These are phyloP conservation scores for Wilcoxina mikolae DNA, from an alignment of 495 filamentous ascomycete genomes.

Conservation along the genomic window DNA sequence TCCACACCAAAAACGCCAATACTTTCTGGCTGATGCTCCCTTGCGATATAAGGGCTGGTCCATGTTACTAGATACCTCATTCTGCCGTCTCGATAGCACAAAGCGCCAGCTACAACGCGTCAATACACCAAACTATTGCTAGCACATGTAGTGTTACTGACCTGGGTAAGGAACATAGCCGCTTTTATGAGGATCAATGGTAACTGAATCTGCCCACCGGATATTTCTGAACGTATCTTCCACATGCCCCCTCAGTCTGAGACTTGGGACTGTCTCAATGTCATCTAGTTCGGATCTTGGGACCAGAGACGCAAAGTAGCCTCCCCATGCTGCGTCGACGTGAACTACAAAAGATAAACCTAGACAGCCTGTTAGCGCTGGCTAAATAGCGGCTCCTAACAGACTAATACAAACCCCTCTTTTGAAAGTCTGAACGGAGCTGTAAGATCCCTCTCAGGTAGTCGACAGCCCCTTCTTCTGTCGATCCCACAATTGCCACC, in stretches of 20 bases:
- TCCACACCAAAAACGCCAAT: constrained; percentile 38
- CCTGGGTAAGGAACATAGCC: constrained; percentile 37
- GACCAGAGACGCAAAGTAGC: constrained; percentile 37
- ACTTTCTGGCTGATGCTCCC: constrained; percentile 22
- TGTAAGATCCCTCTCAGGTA: constrained; percentile 30
- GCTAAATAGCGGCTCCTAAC: no score
- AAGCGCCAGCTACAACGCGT: constrained; percentile 27
- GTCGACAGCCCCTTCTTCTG: constrained; percentile 17
- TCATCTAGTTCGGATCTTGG: constrained; percentile 4
- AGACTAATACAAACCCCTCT: constrained; percentile 25
- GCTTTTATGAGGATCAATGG: constrained; percentile 38
- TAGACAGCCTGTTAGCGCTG: constrained; percentile 31
- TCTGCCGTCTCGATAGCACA: constrained; percentile 35
- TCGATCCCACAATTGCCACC: constrained; percentile 14
- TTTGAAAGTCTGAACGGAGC: constrained; percentile 31
- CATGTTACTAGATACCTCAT: constrained; percentile 37
- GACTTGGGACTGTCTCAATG: neutral
- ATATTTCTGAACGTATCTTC: neutral
- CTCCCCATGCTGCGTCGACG: constrained; percentile 37
- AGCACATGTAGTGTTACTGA: neutral
- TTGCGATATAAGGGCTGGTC: constrained; percentile 30
- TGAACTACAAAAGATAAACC: constrained; percentile 34
- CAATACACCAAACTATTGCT: neutral
- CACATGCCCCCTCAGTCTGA: neutral
- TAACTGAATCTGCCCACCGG: constrained; percentile 30